Evolutionary conservation across 1,284 basidiomycete species (phyloP).

Genomic region (Schizopora paradoxa): DNA sequence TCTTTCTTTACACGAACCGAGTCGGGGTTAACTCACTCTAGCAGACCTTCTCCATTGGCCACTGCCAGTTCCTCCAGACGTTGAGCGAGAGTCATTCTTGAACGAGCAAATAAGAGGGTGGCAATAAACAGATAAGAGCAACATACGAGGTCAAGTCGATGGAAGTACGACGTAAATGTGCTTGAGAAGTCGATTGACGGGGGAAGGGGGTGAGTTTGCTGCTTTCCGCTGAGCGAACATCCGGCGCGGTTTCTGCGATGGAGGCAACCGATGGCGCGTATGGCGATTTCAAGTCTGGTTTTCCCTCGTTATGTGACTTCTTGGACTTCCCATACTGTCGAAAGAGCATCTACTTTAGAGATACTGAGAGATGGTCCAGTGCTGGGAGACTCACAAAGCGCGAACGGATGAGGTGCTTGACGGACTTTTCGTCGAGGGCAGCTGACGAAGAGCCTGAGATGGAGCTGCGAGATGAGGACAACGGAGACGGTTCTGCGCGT

Average conservation of each 20-base stretch:
- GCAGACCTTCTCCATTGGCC: slow-evolving; percentile 69
- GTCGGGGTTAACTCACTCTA: slow-evolving; percentile 57
- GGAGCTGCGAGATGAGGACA: slow-evolving; percentile 25
- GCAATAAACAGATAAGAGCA: slow-evolving; percentile 14
- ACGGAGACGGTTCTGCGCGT: slow-evolving; percentile 27
- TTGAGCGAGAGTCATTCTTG: slow-evolving; percentile 66
- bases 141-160: slow-evolving; percentile 67
- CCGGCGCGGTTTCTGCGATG: slow-evolving; percentile 21
- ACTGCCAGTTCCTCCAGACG: slow-evolving; percentile 70
- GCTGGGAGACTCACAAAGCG: slow-evolving; percentile 55
- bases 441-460: not conserved
- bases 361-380: slow-evolving; percentile 20
- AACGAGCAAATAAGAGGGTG: slow-evolving; percentile 11
- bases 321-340: slow-evolving; percentile 64
- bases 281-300: not conserved
- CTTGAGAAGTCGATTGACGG: slow-evolving; percentile 16
- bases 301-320: slow-evolving; percentile 22
- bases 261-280: slow-evolving; percentile 16
- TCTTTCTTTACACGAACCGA: too few species aligned
- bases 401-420: slow-evolving; percentile 64
- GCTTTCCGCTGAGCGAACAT: slow-evolving; percentile 10
- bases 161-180: slow-evolving; percentile 29
- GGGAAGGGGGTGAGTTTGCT: slow-evolving; percentile 13
- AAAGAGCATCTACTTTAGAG: slow-evolving; percentile 11
- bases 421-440: slow-evolving; percentile 35